phyloP scores from a whole-genome alignment of 176 grass and related monocot genomes.

The Triticum monococcum region DNA sequence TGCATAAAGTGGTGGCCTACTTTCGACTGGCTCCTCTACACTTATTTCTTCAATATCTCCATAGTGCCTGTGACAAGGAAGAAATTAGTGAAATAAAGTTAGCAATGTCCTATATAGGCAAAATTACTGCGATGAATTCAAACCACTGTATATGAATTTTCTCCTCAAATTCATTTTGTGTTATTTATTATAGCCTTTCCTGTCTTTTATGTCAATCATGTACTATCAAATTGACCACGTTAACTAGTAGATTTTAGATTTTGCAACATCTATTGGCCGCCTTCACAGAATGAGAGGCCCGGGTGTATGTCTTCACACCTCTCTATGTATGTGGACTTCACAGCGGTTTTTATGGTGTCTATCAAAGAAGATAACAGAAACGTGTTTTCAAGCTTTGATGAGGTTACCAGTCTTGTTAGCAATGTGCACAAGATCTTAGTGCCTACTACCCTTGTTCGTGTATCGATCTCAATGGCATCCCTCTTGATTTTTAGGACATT shows the following conservation, averaged over 20 bases:
- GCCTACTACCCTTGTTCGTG: background rate
- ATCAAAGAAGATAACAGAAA: background rate
- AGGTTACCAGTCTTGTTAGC: background rate
- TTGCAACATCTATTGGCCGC: background rate
- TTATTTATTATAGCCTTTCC: background rate
- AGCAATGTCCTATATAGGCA: background rate
- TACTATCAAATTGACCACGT: background rate
- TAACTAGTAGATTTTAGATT: background rate
- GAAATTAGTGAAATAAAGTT: background rate
- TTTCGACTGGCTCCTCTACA: conserved; percentile 38
- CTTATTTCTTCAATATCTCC: conserved; percentile 45
- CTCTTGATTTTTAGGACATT: background rate
- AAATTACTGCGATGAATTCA: background rate
- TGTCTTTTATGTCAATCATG: background rate
- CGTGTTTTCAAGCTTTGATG: background rate
- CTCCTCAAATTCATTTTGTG: too few relatives aligned
- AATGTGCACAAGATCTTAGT: background rate
- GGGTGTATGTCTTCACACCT: background rate
- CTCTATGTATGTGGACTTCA: background rate
- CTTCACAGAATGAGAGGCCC: background rate
- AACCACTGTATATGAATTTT: background rate
- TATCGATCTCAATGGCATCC: background rate
- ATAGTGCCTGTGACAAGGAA: conserved; percentile 25
- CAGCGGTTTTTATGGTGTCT: background rate
- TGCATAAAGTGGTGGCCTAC: conserved; percentile 46